phyloP scores from a whole-genome alignment of 139 green algal species.

The Chlamydomonas sphaeroides region DNA sequence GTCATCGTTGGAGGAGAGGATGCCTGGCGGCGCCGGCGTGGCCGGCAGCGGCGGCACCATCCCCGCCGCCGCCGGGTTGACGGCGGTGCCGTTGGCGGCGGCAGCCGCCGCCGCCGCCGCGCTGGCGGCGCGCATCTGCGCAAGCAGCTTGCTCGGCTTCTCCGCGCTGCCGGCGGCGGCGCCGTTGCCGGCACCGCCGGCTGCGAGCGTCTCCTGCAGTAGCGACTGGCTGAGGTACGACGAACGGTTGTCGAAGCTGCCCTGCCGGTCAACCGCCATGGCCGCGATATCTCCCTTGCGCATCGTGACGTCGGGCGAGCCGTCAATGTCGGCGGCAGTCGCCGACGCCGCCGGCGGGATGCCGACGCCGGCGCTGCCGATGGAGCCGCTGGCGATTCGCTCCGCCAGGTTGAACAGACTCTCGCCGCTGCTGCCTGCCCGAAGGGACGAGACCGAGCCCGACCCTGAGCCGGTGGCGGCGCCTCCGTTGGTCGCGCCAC shows the following conservation, averaged over 20 bases:
- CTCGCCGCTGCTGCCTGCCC: conserved; percentile 16
- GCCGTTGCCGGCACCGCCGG: background rate
- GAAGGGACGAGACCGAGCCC: no score
- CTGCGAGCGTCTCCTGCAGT: background rate
- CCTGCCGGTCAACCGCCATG: conserved; percentile 22
- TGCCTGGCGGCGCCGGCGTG: conserved; percentile 7
- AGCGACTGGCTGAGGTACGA: conserved; percentile 32
- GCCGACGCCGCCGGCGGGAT: background rate
- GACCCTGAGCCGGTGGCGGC: no score
- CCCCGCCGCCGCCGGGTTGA: background rate
- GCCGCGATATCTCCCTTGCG: conserved; percentile 8
- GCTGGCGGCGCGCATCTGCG: conserved; percentile 29
- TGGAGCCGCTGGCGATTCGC: no score
- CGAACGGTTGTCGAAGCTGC: conserved; percentile 17
- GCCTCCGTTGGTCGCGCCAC: background rate
- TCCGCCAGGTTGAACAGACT: conserved; percentile 28
- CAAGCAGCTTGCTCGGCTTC: background rate
- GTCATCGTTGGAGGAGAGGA: background rate
- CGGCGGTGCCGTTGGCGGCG: background rate
- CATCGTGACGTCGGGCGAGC: conserved; percentile 14
- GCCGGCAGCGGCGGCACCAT: conserved; percentile 18
- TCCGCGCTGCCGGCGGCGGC: background rate
- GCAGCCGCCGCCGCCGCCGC: background rate
- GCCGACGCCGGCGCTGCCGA: no score
- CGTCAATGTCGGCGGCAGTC: background rate